Base-by-base conservation (phyloP, 1,284 basidiomycete species). In the Pyrrhoderma noxium region DNA sequence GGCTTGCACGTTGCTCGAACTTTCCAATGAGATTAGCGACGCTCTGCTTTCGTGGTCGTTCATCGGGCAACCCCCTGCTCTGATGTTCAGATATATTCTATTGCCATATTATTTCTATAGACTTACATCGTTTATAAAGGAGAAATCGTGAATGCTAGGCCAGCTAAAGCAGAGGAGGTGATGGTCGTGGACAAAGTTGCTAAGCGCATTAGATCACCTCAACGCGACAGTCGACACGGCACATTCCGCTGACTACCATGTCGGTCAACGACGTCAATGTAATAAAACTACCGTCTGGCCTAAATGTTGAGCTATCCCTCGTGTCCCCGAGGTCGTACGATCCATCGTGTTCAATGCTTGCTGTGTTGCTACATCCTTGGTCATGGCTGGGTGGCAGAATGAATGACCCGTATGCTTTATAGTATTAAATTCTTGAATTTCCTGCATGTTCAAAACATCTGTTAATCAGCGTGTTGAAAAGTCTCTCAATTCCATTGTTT, bases 11-110 rank as follows among this genome's bases (percentile, higher is more conserved):
- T 61, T 78, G 82, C 64, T 89, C 86, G 59, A 89, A 89, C 53
- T 83, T 77, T 43, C 85, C 86, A 61, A 89, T 89, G 67, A 89
- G 81, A 63, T 88, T 89, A 56, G 86, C 86, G 49, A 89, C 87
- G 61, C 82, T 86, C 63, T 75, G 52, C 45, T 57, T 75, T 56
- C 87, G 81, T 47, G 86, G 86, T 62, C 82, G 77, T 70, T 89
- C 86, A 73, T 89, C 87, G 65, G 86, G 86, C 55, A 88, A 68
- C 51, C 84, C 81, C 86, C 87, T 87, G 62, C 43, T 8, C 5
- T 25, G 21, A 37, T 34, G 23, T 38, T 47, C 16, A 18, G 16
- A 11, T 5, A 11, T 11, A 31, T 31, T 31, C 27, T 31, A n/a
- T n/a, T n/a, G 16, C 14, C 16, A n/a, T 7, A 14, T n/a, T 22